phyloP scores from a whole-genome alignment of 768 basidiomycete genomes.

The Sutorius australiensis region DNA sequence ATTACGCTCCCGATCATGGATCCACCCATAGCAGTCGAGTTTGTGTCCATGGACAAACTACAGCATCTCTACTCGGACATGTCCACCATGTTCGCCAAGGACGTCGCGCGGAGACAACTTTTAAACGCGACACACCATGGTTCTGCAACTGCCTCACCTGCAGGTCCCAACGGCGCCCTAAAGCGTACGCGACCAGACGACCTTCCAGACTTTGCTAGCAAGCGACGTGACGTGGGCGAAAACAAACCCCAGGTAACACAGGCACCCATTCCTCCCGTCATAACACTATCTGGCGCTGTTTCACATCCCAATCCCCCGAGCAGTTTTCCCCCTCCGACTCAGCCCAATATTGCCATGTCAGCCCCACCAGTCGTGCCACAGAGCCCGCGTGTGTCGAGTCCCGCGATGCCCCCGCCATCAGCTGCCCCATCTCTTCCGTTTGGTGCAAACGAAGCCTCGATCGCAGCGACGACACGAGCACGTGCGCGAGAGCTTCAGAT shows the following conservation, averaged over 20 bases:
- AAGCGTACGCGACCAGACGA: slow-evolving; percentile 67
- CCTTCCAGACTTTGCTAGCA: slow-evolving; percentile 42
- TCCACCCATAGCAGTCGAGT: slow-evolving; percentile 49
- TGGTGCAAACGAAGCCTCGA: slow-evolving; percentile 33
- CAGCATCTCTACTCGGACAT: slow-evolving; percentile 61
- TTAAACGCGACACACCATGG: slow-evolving; percentile 27
- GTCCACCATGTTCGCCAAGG: slow-evolving; percentile 58
- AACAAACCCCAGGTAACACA: slow-evolving; percentile 45
- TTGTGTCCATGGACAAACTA: slow-evolving; percentile 55
- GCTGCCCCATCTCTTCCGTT: slow-evolving; percentile 30
- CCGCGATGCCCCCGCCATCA: slow-evolving; percentile 30
- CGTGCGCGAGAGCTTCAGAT: slow-evolving; percentile 36
- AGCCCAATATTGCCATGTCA: slow-evolving; percentile 12
- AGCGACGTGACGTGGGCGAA: slow-evolving; percentile 71
- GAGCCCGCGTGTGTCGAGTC: slow-evolving; percentile 33
- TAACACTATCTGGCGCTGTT: slow-evolving; percentile 15
- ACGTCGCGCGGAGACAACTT: slow-evolving; percentile 46
- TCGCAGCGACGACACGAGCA: slow-evolving; percentile 30
- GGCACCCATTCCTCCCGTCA: slow-evolving; percentile 29
- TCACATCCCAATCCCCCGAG: slow-evolving; percentile 22
- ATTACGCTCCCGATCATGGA: slow-evolving; percentile 56
- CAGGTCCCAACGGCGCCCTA: slow-evolving; percentile 32
- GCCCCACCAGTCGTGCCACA: slow-evolving; percentile 18
- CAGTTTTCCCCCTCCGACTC: slow-evolving; percentile 19
- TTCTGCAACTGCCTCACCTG: slow-evolving; percentile 16